Evolutionary conservation across 176 grass and related monocot genomes (phyloP), one percentile per base, ranked within the genome.

Genomic region (Triticum dicoccoides): DNA sequence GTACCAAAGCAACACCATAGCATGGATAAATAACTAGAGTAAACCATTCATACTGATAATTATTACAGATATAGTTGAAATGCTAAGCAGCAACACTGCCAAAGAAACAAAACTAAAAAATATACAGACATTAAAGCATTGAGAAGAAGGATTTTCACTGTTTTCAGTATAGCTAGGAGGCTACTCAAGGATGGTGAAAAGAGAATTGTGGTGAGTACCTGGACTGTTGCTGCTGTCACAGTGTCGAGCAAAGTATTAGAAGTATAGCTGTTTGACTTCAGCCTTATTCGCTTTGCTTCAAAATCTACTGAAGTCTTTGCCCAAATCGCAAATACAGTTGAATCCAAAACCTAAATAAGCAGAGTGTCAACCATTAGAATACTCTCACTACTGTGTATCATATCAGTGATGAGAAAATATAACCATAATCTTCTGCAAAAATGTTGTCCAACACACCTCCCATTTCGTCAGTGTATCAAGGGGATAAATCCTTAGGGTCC

Each of bases 221-320:
- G 97, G 44, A 99, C 90, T 34, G 97, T 89, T 83, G 93, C 93
- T 75, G 97, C 97, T 66, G 94, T 99, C 5, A 99, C 90, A 65
- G 78, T 96, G 73, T 99, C 97, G 69, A 99, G 97, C 88, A 99
- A 89, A 78, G 87, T 93, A 68, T 87, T 91, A 34, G 97, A 91
- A 58, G 90, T 99, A 79, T 99, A 93, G 83, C 94, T 94, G 78
- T 87, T 99, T 78, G 94, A 99, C 49, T 99, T 93, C 65, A 99
- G 76, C 83, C 97, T 93, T 91, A 99, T 99, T 58, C 92, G 38
- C 89, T 90, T 96, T 86, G 92, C 42, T 38, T 96, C 94, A 54
- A 82, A 44, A 70, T 99, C 97, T 25, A 99, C 94, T 32, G 97
- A 88, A 30, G 87, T 99, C 61, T 94, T 99, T 5, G 97, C 95